Conservation (phyloP, 129 eudicot species). For the Calendula officinalis region DNA sequence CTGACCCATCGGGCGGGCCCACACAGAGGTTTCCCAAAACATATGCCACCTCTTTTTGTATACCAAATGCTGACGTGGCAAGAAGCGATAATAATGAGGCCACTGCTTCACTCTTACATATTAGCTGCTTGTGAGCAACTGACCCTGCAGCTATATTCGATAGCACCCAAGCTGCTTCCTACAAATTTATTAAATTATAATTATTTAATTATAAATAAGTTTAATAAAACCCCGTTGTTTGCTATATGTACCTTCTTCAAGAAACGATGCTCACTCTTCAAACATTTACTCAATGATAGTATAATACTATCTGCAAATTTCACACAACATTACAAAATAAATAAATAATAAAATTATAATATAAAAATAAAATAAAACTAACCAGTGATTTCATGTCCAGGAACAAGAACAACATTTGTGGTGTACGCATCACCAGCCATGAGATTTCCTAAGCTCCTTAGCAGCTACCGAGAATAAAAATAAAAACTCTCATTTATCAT, state of each 20-base stretch:
- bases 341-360: neutral
- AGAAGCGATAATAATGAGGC: slow-evolving; percentile 55
- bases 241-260: slow-evolving; percentile 91
- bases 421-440: slow-evolving; percentile 80
- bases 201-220: neutral
- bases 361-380: slow-evolving; percentile 32
- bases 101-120: slow-evolving; percentile 72
- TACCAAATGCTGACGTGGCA: slow-evolving; percentile 63
- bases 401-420: slow-evolving; percentile 56
- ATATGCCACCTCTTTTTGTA: slow-evolving; percentile 87
- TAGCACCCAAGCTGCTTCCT: slow-evolving; percentile 99
- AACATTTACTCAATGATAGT: slow-evolving; percentile 65
- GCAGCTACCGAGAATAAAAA: slow-evolving; percentile 43
- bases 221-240: no score
- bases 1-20: slow-evolving; percentile 62
- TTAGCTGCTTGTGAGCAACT: slow-evolving; percentile 67
- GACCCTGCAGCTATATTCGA: slow-evolving; percentile 97
- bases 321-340: neutral
- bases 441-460: slow-evolving; percentile 90
- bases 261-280: slow-evolving; percentile 84
- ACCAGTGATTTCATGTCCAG: slow-evolving; percentile 75
- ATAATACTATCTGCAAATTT: slow-evolving; percentile 53
- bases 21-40: slow-evolving; percentile 94
- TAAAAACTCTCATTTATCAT: neutral
- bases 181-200: slow-evolving; percentile 2